These are phyloP conservation scores for Isatis lusitanica DNA, from an alignment of 441 rosid genomes.

Conservation along the genomic window DNA sequence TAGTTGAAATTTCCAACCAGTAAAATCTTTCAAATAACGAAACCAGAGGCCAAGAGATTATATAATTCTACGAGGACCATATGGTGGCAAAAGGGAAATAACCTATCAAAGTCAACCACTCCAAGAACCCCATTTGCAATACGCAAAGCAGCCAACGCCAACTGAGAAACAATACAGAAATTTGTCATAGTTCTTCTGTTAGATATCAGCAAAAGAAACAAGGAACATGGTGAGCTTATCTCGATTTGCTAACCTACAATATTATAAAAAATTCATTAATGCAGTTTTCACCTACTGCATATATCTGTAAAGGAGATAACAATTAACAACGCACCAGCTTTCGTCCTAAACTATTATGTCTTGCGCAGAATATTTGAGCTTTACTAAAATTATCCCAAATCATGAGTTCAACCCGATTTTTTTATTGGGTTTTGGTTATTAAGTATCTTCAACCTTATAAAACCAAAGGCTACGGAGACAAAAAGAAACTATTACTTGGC, in stretches of 20 bases:
- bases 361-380: neutral
- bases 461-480: neutral
- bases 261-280: neutral
- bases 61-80: neutral
- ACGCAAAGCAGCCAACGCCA: constrained; percentile 84
- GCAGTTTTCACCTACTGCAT: neutral
- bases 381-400: neutral
- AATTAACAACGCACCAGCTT: neutral
- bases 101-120: constrained; percentile 77
- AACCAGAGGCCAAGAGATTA: neutral
- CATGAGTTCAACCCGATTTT: neutral
- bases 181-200: neutral
- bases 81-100: constrained; percentile 17
- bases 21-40: constrained; percentile 8
- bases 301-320: neutral
- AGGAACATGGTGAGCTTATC: neutral
- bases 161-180: constrained; percentile 40
- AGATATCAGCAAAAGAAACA: neutral
- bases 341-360: neutral
- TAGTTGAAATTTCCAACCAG: neutral
- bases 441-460: neutral
- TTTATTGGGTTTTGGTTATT: neutral
- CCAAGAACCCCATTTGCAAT: constrained; percentile 56
- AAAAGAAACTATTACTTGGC: constrained; percentile 57
- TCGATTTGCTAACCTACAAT: neutral